Conservation (phyloP, 2,329 filamentous ascomycete genomes). For the Pyrenophora teres region DNA sequence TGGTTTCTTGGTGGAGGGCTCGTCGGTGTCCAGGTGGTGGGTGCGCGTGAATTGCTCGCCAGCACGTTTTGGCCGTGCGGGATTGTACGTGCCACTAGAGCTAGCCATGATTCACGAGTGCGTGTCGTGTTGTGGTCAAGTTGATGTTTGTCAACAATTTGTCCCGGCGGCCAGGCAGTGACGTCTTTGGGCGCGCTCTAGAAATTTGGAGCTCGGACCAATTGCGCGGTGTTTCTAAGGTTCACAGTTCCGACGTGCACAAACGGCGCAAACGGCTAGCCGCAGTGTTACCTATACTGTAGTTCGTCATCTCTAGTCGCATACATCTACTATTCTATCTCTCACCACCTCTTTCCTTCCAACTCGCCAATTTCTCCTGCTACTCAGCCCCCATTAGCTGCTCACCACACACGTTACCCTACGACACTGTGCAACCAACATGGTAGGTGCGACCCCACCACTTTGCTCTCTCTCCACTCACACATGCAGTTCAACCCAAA, state of each 20-base stretch:
- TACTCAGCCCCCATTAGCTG: neutral
- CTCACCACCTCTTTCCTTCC: constrained; percentile 23
- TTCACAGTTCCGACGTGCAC: constrained; percentile 5
- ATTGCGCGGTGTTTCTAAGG: constrained; percentile 8
- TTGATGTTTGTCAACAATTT: neutral
- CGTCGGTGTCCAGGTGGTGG: constrained; percentile 65
- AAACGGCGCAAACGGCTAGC: constrained; percentile 20
- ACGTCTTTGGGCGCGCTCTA: constrained; percentile 17
- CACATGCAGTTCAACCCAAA: constrained; percentile 47
- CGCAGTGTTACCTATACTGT: constrained; percentile 29
- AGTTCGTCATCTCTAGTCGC: constrained; percentile 9
- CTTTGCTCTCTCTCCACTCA: constrained; percentile 21
- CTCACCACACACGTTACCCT: neutral
- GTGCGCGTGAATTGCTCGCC: constrained; percentile 80
- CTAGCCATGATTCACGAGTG: constrained; percentile 29
- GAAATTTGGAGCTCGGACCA: constrained; percentile 29
- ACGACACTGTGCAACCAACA: constrained; percentile 17
- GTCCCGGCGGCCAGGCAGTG: constrained; percentile 7
- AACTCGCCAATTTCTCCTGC: neutral
- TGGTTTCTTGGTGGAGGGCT: constrained; percentile 70
- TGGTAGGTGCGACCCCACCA: constrained; percentile 41
- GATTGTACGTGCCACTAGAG: constrained; percentile 43
- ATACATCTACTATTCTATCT: constrained; percentile 12
- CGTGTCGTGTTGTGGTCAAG: neutral
- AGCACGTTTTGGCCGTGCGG: constrained; percentile 79